A percentile compares a stretch with the other conserved stretches of the same genome.
These are phyloP conservation scores for Pichia sp. DNA, from an alignment of 1,139 yeast genomes.

Conservation along the genomic window DNA sequence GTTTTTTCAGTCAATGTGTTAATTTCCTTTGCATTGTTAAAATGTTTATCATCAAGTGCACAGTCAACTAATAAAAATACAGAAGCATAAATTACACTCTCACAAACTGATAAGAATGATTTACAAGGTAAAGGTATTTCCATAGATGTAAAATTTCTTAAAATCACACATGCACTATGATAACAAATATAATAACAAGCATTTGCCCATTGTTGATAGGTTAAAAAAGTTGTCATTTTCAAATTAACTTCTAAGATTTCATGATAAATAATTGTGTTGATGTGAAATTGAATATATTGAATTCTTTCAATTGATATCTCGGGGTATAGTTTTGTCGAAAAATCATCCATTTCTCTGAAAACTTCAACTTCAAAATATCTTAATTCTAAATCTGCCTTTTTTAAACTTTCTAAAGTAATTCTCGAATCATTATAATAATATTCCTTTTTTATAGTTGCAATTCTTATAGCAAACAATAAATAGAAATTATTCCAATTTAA, in stretches of 20 bases:
- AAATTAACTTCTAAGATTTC: constrained; percentile 26
- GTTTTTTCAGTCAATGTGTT: constrained; percentile 15
- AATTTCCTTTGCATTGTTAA: constrained; percentile 14
- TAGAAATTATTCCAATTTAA: constrained; percentile 23
- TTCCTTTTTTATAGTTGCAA: constrained; percentile 21
- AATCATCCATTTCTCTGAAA: constrained; percentile 17
- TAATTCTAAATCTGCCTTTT: constrained; percentile 24
- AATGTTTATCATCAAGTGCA: constrained; percentile 19
- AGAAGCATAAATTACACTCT: constrained; percentile 22
- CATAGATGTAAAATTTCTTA: constrained; percentile 15
- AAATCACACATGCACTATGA: constrained; percentile 18
- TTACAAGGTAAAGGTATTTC: constrained; percentile 18
- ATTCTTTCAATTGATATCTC: constrained; percentile 7
- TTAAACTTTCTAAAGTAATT: constrained; percentile 16
- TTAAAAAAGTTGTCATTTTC: constrained; percentile 24
- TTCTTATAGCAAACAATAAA: constrained; percentile 15
- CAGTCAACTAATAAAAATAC: constrained; percentile 27
- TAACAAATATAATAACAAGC: constrained; percentile 20
- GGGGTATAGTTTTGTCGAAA: constrained; percentile 13
- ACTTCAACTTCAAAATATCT: constrained; percentile 20
- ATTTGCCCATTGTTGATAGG: constrained; percentile 22
- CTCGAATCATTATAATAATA: constrained; percentile 22
- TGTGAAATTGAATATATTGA: constrained; percentile 18
- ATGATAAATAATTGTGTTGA: constrained; percentile 16
- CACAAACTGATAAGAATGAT: constrained; percentile 21